Percentiles rank a stretch among this genome's conserved stretches.
phyloP scores from a whole-genome alignment of 2,329 filamentous ascomycete species.

The Fusarium buharicum region DNA sequence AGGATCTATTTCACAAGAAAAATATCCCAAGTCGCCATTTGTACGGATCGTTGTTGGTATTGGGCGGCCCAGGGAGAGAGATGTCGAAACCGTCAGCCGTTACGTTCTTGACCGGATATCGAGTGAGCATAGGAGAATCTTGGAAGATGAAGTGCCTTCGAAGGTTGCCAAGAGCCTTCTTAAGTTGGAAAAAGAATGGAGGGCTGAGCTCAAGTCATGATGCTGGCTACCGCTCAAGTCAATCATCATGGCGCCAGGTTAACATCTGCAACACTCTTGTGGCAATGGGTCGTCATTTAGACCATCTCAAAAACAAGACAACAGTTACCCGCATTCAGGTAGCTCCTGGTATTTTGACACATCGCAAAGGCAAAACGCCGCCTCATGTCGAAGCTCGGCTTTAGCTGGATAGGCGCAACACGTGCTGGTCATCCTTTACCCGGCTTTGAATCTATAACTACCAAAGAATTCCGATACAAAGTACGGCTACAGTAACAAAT shows the following conservation, averaged over 20 bases:
- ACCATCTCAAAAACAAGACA: not conserved
- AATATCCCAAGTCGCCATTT: constrained; percentile 57
- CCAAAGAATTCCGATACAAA: not conserved
- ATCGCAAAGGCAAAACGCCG: not conserved
- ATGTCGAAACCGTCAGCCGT: constrained; percentile 72
- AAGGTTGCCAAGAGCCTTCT: constrained; percentile 62
- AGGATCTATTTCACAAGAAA: constrained; percentile 56
- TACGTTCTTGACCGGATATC: constrained; percentile 82
- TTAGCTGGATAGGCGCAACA: not conserved
- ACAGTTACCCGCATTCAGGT: not conserved
- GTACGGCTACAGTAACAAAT: not conserved
- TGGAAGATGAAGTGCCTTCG: constrained; percentile 64
- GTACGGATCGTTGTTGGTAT: constrained; percentile 83
- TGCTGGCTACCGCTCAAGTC: not conserved
- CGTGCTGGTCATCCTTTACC: not conserved
- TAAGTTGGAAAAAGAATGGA: constrained; percentile 57
- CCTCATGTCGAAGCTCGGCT: not conserved
- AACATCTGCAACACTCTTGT: not conserved
- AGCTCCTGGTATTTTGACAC: not conserved
- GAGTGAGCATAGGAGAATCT: constrained; percentile 57
- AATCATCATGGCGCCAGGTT: not conserved
- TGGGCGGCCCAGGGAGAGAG: constrained; percentile 78
- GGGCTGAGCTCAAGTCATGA: constrained; percentile 39
- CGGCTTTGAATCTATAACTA: not conserved
- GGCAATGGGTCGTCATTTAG: not conserved